These are phyloP conservation scores for Penicillium verhagenii DNA, from an alignment of 495 filamentous ascomycete species.

Conservation along the genomic window DNA sequence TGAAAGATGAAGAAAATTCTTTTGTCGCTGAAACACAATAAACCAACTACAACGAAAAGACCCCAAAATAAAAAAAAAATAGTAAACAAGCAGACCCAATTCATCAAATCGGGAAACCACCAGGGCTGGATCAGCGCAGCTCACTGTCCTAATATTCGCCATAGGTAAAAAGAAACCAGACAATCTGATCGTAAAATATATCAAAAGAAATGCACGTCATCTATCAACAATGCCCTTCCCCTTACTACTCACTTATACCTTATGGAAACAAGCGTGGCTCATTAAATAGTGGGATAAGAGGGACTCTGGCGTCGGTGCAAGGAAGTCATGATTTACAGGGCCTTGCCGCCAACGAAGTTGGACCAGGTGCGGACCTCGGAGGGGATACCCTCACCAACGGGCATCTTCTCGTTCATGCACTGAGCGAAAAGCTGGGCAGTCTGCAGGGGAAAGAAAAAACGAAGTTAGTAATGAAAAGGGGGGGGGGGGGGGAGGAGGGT, in stretches of 20 bases:
- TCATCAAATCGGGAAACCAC: slow-evolving; percentile 3
- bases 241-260: slow-evolving; percentile 27
- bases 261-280: slow-evolving; percentile 1
- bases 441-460: slow-evolving; percentile 46
- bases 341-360: slow-evolving; percentile 89
- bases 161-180: slow-evolving; percentile 19
- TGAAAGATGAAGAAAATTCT: slow-evolving; percentile 14
- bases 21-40: slow-evolving; percentile 33
- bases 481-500: background rate
- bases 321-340: slow-evolving; percentile 57
- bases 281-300: background rate
- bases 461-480: slow-evolving; percentile 3
- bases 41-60: slow-evolving; percentile 15
- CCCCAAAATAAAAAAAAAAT: background rate
- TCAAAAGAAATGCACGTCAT: slow-evolving; percentile 25
- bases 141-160: slow-evolving; percentile 21
- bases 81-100: slow-evolving; percentile 20
- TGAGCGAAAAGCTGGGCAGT: slow-evolving; percentile 93
- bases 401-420: slow-evolving; percentile 95
- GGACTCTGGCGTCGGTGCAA: slow-evolving; percentile 21
- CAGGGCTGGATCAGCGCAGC: slow-evolving; percentile 14
- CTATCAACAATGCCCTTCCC: slow-evolving; percentile 37
- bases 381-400: slow-evolving; percentile 76
- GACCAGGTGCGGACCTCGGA: slow-evolving; percentile 91
- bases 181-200: slow-evolving; percentile 6